Base-by-base conservation (phyloP, 306 rosid genomes). In the Cucumis cinereus region DNA sequence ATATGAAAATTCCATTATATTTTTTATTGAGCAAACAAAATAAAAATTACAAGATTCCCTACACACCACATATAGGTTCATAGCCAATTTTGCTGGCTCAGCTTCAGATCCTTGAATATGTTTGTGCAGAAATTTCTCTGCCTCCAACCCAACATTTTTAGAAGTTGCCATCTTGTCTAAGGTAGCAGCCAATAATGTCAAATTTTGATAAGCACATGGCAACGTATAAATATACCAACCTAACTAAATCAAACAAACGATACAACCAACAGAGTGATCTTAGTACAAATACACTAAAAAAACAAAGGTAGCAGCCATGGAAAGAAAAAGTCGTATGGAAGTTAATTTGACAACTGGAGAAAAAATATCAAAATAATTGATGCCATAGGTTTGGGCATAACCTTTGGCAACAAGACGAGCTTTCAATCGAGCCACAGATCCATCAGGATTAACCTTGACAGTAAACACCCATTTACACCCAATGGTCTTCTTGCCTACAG, bases 51-150 rank as follows among this genome's bases (percentile, higher is more conserved):
- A 26, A 50, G 17, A 71, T 19, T 6, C 60, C 19, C 10, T 49
- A 50, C 97, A 10, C 80, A 95, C 99, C 96, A 95, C 97, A 4
- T 88, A 88, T 57, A 95, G 98, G 83, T 95, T 95, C 50, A 97
- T 90, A 62, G 99, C 99, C 85, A 95, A 73, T 86, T 95, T 90
- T 26, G 87, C 95, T 19, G 99, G 99, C 90, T 95, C 99, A 71
- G 92, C 99, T 78, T 82, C 92, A 67, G 98, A 95, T 78, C 92
- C 99, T 80, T 92, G 98, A 82, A 95, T 95, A 77, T 92, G 99
- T 79, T 95, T 90, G 85, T 92, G 99, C 79, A 95, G 90, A 87
- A 95, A 95, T 75, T 92, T 95, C 2, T 97, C 99, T n/a, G 99
- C 99, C 87, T 95, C 99, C 88, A 95, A 82, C 86, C 92, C 98